Conservation (phyloP, 495 filamentous ascomycete genomes). For the Penicillium canariense region DNA sequence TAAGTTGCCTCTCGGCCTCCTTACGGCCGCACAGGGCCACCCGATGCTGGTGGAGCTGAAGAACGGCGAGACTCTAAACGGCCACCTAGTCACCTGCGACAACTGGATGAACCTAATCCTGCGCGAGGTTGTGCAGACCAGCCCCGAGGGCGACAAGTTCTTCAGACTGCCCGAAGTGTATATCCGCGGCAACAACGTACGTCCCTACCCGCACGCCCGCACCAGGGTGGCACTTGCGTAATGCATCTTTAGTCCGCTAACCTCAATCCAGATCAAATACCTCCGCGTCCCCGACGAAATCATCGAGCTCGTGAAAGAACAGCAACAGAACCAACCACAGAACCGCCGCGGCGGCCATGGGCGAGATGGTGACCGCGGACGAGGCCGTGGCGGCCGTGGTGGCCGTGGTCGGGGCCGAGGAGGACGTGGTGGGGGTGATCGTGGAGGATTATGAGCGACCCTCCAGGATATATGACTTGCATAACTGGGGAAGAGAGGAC, state of each 20-base stretch:
- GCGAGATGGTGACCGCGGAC: conserved; percentile 57
- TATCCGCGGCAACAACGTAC: conserved; percentile 92
- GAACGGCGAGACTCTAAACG: conserved; percentile 96
- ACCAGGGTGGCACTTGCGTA: not conserved
- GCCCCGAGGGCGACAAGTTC: conserved; percentile 91
- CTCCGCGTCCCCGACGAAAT: conserved; percentile 94
- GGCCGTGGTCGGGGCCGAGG: conserved; percentile 55
- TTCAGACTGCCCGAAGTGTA: conserved; percentile 89
- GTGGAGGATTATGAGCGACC: conserved; percentile 10
- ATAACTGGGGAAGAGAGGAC: conserved; percentile 24
- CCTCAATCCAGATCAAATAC: conserved; percentile 81
- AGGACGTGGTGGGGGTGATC: conserved; percentile 22
- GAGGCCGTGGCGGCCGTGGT: conserved; percentile 49
- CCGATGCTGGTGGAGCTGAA: conserved; percentile 99
- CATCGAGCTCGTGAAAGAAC: conserved; percentile 88
- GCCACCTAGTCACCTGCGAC: conserved; percentile 91
- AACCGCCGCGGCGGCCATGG: conserved; percentile 65
- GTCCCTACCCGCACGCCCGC: conserved; percentile 20
- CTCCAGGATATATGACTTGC: conserved; percentile 9
- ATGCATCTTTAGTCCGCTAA: conserved; percentile 1
- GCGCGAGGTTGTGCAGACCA: conserved; percentile 97
- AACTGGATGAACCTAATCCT: conserved; percentile 99
- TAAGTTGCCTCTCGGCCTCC: conserved; percentile 86
- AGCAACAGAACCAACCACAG: conserved; percentile 67
- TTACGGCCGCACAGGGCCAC: conserved; percentile 94